Evolutionary conservation across 495 filamentous ascomycete species (phyloP).

Genomic region (Xylaria scruposa): DNA sequence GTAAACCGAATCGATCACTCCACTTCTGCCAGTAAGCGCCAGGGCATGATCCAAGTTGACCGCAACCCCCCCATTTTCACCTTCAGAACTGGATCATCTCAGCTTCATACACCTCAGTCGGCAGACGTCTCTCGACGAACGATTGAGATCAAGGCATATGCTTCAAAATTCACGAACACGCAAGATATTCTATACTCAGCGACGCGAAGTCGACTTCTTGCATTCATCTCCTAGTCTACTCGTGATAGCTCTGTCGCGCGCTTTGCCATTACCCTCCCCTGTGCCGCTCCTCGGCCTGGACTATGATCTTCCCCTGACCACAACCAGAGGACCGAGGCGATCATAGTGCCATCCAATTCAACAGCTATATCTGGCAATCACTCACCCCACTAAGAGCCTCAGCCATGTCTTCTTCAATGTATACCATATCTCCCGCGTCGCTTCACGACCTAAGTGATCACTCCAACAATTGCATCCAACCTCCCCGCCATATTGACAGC

Average conservation of each 20-base stretch:
- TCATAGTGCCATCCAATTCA: slow-evolving; percentile 31
- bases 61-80: slow-evolving; percentile 22
- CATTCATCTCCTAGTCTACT: not conserved
- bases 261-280: not conserved
- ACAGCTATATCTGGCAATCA: slow-evolving; percentile 35
- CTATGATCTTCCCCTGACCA: slow-evolving; percentile 36
- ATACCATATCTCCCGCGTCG: slow-evolving; percentile 43
- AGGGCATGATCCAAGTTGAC: slow-evolving; percentile 24
- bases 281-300: slow-evolving; percentile 23
- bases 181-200: not conserved
- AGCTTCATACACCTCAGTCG: slow-evolving; percentile 24
- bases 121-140: slow-evolving; percentile 1
- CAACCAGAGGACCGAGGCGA: slow-evolving; percentile 29
- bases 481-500: slow-evolving; percentile 32
- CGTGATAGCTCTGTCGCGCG: slow-evolving; percentile 1
- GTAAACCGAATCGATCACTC: slow-evolving; percentile 20
- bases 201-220: not conserved
- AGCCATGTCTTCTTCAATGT: slow-evolving; percentile 42
- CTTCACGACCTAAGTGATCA: slow-evolving; percentile 40
- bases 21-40: slow-evolving; percentile 22
- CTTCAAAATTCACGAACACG: not conserved
- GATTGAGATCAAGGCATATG: slow-evolving; percentile 17
- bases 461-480: slow-evolving; percentile 34
- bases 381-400: slow-evolving; percentile 32
- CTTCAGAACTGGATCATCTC: slow-evolving; percentile 16